These are phyloP conservation scores for Heliocybe sulcata DNA, from an alignment of 1,284 basidiomycete species.

Conservation along the genomic window DNA sequence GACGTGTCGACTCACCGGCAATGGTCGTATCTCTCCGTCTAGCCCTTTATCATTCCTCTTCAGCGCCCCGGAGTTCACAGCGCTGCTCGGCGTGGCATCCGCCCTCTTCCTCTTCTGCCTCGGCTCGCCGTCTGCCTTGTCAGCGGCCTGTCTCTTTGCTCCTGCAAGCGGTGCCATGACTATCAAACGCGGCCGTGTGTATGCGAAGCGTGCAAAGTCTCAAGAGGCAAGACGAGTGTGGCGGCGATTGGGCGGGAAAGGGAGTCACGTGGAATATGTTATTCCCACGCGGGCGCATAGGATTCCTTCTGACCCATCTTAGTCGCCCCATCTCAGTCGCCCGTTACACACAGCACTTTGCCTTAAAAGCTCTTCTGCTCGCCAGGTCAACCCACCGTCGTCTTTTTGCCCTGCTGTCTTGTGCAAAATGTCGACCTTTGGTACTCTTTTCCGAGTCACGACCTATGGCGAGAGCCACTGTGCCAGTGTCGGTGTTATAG, in stretches of 20 bases:
- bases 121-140: slow-evolving; percentile 57
- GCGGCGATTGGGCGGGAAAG: not conserved
- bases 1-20: not conserved
- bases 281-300: not conserved
- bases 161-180: slow-evolving; percentile 39
- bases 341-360: not conserved
- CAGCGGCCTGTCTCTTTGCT: slow-evolving; percentile 49
- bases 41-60: slow-evolving; percentile 18
- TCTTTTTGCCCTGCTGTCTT: slow-evolving; percentile 5
- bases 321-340: not conserved
- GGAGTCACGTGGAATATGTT: not conserved
- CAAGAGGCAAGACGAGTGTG: too few relatives aligned
- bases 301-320: not conserved
- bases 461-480: slow-evolving; percentile 99
- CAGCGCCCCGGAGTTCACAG: slow-evolving; percentile 12
- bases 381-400: slow-evolving; percentile 1
- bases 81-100: slow-evolving; percentile 24
- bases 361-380: slow-evolving; percentile 1
- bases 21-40: slow-evolving; percentile 13
- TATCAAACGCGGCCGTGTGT: not conserved
- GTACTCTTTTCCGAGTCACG: slow-evolving; percentile 86
- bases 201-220: too few relatives aligned
- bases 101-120: slow-evolving; percentile 64
- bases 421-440: slow-evolving; percentile 84
- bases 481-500: slow-evolving; percentile 93